These are phyloP conservation scores for Tolypocladium guangdongense DNA, from an alignment of 2,329 filamentous ascomycete species.

Conservation along the genomic window DNA sequence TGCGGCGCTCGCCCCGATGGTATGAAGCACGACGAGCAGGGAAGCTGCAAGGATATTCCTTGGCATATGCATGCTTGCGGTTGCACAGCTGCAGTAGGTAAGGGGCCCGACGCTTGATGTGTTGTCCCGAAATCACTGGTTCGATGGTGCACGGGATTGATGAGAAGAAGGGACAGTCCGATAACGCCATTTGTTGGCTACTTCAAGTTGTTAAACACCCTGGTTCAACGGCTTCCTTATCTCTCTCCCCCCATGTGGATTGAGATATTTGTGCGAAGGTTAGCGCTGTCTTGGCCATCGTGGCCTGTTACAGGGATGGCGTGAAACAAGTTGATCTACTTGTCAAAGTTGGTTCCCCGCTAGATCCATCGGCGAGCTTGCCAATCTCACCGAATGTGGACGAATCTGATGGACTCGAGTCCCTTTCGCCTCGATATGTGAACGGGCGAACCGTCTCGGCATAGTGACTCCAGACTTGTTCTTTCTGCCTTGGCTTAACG, in stretches of 20 bases:
- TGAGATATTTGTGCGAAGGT: neutral
- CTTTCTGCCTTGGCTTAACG: neutral
- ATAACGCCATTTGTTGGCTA: no score
- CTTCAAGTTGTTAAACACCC: no score
- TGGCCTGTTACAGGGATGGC: neutral
- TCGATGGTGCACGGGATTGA: no score
- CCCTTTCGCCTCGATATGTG: neutral
- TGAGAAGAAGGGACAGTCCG: no score
- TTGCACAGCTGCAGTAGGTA: no score
- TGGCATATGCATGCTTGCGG: no score
- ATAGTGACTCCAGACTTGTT: neutral
- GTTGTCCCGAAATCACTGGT: no score
- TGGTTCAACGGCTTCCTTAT: no score
- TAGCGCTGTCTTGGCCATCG: neutral
- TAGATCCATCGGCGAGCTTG: neutral
- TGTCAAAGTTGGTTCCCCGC: neutral
- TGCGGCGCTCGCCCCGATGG: neutral
- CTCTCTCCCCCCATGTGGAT: no score
- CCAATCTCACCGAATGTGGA: neutral
- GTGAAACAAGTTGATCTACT: neutral
- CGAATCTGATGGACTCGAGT: neutral
- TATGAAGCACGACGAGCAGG: no score
- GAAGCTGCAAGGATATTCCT: neutral
- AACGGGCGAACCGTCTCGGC: neutral
- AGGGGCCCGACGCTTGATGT: no score